Evolutionary conservation across 2,329 filamentous ascomycete genomes (phyloP).

Genomic region (Fusarium goolgardi): DNA sequence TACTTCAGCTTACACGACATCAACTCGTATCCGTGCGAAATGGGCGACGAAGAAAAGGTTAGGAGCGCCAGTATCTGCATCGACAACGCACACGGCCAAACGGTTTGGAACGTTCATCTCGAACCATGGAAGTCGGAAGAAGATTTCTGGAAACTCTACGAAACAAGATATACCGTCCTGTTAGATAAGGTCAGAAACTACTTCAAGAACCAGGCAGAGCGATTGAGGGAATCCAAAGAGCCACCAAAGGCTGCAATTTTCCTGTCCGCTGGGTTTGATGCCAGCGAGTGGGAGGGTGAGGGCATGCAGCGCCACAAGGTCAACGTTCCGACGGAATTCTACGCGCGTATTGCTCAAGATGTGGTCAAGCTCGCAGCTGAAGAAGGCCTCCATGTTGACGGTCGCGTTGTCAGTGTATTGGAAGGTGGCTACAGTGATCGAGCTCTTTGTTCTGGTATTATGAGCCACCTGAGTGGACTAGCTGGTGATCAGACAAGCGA

Average conservation of each 20-base stretch:
- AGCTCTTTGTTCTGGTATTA: constrained; percentile 85
- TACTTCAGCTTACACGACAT: constrained; percentile 99
- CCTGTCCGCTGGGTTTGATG: constrained; percentile 95
- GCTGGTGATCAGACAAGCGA: constrained; percentile 65
- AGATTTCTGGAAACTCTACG: constrained; percentile 92
- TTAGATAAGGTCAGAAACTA: constrained; percentile 85
- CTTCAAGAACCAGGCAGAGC: constrained; percentile 77
- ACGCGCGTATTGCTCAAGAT: constrained; percentile 89
- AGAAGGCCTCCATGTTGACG: constrained; percentile 79
- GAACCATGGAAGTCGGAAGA: constrained; percentile 84
- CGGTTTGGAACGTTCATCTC: constrained; percentile 95
- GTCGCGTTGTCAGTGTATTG: constrained; percentile 89
- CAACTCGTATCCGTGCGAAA: constrained; percentile 97
- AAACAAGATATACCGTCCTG: constrained; percentile 78
- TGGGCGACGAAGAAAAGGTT: constrained; percentile 92
- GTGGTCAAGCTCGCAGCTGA: constrained; percentile 85
- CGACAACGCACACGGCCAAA: constrained; percentile 93
- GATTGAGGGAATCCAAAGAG: constrained; percentile 68
- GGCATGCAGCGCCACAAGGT: constrained; percentile 97
- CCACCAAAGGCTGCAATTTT: constrained; percentile 88
- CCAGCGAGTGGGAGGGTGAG: constrained; percentile 90
- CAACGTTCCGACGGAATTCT: constrained; percentile 97
- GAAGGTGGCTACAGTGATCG: constrained; percentile 97
- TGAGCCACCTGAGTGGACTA: constrained; percentile 90
- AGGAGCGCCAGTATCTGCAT: constrained; percentile 94